Evolutionary conservation across 441 rosid genomes (phyloP).

Genomic region (Euphorbia celastroides): DNA sequence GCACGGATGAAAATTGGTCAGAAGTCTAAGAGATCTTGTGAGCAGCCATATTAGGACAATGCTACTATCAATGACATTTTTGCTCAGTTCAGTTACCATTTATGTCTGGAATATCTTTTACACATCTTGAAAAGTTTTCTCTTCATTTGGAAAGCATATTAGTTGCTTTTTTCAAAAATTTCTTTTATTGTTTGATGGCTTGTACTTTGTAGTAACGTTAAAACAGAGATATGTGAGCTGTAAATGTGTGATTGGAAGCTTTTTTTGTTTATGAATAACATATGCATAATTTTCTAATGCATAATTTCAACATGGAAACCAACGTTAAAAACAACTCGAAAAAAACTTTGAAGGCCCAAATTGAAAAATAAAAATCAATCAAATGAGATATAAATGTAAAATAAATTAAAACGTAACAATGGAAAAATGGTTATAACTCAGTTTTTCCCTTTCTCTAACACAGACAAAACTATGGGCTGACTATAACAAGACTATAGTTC

Average conservation of each 20-base stretch:
- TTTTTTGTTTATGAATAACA: too few species aligned
- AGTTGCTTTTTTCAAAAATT: constrained; percentile 3
- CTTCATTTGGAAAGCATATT: background rate
- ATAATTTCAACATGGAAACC: too few species aligned
- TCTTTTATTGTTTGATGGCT: background rate
- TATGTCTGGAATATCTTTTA: constrained; percentile 12
- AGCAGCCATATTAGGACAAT: constrained; percentile 90
- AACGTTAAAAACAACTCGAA: too few species aligned
- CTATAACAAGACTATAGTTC: too few species aligned
- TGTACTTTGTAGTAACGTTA: background rate
- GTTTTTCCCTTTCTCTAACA: too few species aligned
- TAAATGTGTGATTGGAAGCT: background rate
- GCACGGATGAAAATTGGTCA: constrained; percentile 83
- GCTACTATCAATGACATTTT: constrained; percentile 97
- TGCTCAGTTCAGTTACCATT: constrained; percentile 70
- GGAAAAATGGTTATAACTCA: too few species aligned
- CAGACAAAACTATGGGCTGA: too few species aligned
- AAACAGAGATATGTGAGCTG: background rate
- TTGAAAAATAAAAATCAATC: too few species aligned
- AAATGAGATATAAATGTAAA: too few species aligned
- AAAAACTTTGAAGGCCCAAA: too few species aligned
- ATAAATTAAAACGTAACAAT: too few species aligned
- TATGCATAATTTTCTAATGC: too few species aligned
- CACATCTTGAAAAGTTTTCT: background rate
- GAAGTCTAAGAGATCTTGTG: constrained; percentile 71